Evolutionary conservation across 2,329 filamentous ascomycete species (phyloP), one percentile per base, ranked within the genome.

Genomic region (Diaporthe sp.): DNA sequence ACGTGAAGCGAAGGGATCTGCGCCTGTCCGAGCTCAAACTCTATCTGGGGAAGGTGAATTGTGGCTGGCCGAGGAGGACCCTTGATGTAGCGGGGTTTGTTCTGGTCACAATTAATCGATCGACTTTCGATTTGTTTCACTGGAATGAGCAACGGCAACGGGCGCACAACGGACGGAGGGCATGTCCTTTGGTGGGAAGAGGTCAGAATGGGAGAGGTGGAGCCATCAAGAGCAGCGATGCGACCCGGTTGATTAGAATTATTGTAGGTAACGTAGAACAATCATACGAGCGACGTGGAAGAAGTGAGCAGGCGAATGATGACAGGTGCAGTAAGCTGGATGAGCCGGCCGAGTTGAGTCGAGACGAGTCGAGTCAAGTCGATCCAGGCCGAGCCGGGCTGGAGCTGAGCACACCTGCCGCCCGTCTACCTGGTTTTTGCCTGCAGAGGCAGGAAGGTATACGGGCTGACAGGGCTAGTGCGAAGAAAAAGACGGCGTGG

Each of bases 141-240:
- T 59, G 19, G 12, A 39, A 37, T 50, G 22, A 25, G 42, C 53
- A 50, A 32, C 15, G 35, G 42, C 53, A 50, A 32, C 15, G 35
- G 58, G 55, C 25, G 37, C 55, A 61, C 55, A 59, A 30, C 22
- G 55, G 56, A 59, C 42, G 53, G 53, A 27, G 19, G 39, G 27
- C 19, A n/a, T 63, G 25, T 50, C 69, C 69, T 42, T 25, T 53
- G 32, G 37, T 12, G 12, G 35, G 32, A 42, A 53, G 39, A 44
- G 19, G 44, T 71, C 44, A 71, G 56, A 42, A 32, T 1, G 32
- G 58, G 56, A n/a, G 42, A 55, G 17, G 4, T 53, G 69, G 61
- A 71, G 69, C 69, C 69, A 71, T 71, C 69, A 71, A 63, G 56
- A 71, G 56, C 56, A 17, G 50, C 44, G n/a, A 30, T 25, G 25